phyloP scores from a whole-genome alignment of 2,329 filamentous ascomycete genomes.

The Calonectria pseudoturangicola region DNA sequence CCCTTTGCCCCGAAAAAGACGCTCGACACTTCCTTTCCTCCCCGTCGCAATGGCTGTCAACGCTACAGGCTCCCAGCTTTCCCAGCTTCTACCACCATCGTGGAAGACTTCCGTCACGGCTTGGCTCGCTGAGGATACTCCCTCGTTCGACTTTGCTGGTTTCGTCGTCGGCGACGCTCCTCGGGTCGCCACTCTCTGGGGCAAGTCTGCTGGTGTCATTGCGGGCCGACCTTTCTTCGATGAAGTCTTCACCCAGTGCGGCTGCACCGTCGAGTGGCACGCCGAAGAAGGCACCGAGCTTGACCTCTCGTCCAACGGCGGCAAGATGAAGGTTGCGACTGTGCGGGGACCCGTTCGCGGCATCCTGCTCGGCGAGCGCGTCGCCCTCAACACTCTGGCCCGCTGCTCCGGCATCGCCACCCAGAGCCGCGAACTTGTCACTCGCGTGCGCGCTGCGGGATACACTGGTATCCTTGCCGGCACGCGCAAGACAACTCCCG shows the following conservation, averaged over 20 bases:
- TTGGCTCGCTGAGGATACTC: constrained; percentile 97
- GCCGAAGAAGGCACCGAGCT: constrained; percentile 83
- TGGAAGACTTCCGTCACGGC: constrained; percentile 87
- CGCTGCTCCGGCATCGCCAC: constrained; percentile 94
- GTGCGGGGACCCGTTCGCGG: constrained; percentile 88
- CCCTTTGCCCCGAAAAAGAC: constrained; percentile 3
- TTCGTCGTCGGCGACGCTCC: constrained; percentile 90
- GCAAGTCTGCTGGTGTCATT: constrained; percentile 85
- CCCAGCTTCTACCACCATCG: constrained; percentile 86
- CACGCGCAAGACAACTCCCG: constrained; percentile 97
- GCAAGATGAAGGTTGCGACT: constrained; percentile 81
- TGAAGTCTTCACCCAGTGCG: constrained; percentile 92
- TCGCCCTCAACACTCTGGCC: constrained; percentile 92
- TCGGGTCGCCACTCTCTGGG: constrained; percentile 80
- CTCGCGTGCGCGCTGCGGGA: constrained; percentile 77
- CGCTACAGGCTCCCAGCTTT: constrained; percentile 59
- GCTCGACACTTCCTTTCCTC: background rate
- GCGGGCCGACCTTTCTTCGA: constrained; percentile 96
- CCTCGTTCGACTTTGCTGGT: constrained; percentile 96
- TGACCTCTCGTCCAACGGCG: constrained; percentile 69
- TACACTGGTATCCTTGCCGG: constrained; percentile 92
- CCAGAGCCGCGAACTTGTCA: constrained; percentile 74
- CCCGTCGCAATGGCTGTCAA: constrained; percentile 41
- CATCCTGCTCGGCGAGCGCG: constrained; percentile 92
- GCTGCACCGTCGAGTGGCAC: constrained; percentile 95